Percentiles rank a stretch among this genome's conserved stretches.
Evolutionary conservation across 768 basidiomycete species (phyloP).

Genomic region (Trametes sanguinea): DNA sequence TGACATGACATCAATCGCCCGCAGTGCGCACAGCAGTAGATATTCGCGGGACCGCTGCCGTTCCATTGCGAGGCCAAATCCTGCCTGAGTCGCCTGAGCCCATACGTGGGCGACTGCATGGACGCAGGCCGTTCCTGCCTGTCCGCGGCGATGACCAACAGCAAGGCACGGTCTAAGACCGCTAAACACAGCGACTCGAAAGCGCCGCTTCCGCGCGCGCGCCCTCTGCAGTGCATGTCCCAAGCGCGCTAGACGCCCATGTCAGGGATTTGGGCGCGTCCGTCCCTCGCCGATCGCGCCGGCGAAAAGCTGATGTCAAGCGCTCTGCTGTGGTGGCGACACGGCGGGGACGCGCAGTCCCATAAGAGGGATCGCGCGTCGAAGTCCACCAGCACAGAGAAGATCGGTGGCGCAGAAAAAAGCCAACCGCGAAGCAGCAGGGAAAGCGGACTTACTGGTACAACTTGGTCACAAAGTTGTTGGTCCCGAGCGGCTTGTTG

Average conservation of each 20-base stretch:
- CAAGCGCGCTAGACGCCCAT: background rate
- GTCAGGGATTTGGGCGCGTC: background rate
- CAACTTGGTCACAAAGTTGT: conserved; percentile 88
- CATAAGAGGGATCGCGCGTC: conserved; percentile 4
- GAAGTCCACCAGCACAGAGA: background rate
- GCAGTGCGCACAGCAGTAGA: no score
- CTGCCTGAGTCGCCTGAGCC: no score
- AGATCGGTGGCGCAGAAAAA: background rate
- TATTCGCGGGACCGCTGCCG: no score
- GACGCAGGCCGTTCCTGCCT: no score
- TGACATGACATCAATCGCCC: no score
- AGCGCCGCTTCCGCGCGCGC: background rate
- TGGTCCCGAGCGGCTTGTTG: conserved; percentile 65
- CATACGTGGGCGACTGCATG: no score
- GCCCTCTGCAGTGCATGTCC: background rate
- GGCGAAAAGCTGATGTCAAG: background rate
- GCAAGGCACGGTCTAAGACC: background rate
- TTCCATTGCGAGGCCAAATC: no score
- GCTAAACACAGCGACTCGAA: background rate
- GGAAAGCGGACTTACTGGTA: conserved; percentile 62
- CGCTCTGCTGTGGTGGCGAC: background rate
- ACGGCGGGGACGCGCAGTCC: conserved; percentile 1
- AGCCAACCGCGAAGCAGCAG: background rate
- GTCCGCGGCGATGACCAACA: background rate
- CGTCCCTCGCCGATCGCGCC: conserved; percentile 4